phyloP scores from a whole-genome alignment of 2,329 filamentous ascomycete genomes.

The Metarhizium anisopliae region DNA sequence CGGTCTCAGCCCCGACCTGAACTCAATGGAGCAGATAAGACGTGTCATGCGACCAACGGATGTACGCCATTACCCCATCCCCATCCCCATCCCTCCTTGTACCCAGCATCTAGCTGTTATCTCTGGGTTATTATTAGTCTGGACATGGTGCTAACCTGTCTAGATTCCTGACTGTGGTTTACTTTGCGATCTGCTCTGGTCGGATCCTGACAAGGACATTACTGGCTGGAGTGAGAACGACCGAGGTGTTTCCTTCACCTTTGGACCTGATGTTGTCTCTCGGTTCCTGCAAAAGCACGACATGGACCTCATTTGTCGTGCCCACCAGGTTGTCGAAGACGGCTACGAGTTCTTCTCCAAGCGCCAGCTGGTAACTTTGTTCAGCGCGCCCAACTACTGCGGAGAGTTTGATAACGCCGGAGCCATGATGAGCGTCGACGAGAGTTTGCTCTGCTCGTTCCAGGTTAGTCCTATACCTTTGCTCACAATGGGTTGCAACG shows the following conservation, averaged over 20 bases:
- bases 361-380: conserved; percentile 91
- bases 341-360: conserved; percentile 99
- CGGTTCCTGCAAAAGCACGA: conserved; percentile 98
- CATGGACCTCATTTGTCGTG: conserved; percentile 98
- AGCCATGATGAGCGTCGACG: conserved; percentile 99
- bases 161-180: conserved; percentile 97
- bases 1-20: conserved; percentile 90
- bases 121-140: conserved; percentile 12
- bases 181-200: conserved; percentile 96
- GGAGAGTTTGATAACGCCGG: conserved; percentile 99
- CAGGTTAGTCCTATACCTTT: conserved; percentile 51
- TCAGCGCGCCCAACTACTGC: conserved; percentile 98
- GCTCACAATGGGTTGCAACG: neutral
- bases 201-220: conserved; percentile 97
- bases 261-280: conserved; percentile 93
- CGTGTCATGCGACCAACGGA: conserved; percentile 98
- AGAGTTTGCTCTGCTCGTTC: conserved; percentile 97
- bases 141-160: conserved; percentile 8
- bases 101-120: neutral
- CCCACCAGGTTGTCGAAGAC: conserved; percentile 97
- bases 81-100: too few species aligned
- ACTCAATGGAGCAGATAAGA: conserved; percentile 99
- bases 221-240: conserved; percentile 99
- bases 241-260: conserved; percentile 96
- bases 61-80: conserved; percentile 51